Evolutionary conservation across 495 filamentous ascomycete genomes (phyloP), one percentile per base, ranked within the genome.

Genomic region (Penicillium odoratum): DNA sequence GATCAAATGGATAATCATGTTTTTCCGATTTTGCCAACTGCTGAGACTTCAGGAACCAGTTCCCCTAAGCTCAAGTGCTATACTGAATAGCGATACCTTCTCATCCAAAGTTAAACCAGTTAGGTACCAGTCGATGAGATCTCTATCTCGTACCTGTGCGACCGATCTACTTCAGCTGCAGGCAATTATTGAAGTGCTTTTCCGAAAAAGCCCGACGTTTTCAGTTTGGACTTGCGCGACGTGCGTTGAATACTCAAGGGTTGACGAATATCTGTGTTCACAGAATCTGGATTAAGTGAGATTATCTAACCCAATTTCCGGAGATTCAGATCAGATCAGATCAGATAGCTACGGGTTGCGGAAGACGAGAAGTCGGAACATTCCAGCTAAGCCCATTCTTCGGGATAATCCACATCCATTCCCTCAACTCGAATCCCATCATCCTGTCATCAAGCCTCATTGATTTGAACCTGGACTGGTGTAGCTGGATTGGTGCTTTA

Each of bases 401-500:
- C 34, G 49, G 48, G 28, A 21, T 3, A 21, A 43, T 45, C 26
- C 48, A 9, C 57, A 34, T 57, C 25, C 55, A 51, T 51, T 51
- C 48, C 48, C 21, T 21, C 21, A 21, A 21, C 21, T 21, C 21
- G 2, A 21, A 21, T 21, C 21, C 21, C 21, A 21, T 21, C 45
- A 26, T 26, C 21, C 13, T 25, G 1, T 47, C 21, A 13, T 26
- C 45, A 15, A 33, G 2, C 21, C 21, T 21, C 29, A 18, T 33
- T 44, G 25, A 51, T 62, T 58, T 29, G 30, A 49, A 51, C 36
- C n/a, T 28, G 6, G 47, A 55, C 54, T 53, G 40, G 45, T 34
- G 29, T 16, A 51, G 18, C 47, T 31, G 47, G 30, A 36, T n/a
- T 28, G 60, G 48, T 42, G 57, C 51, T 59, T 57, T 52, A 66